A percentile compares a stretch with the other conserved stretches of the same genome.
Evolutionary conservation across 208 protist genomes (phyloP).

Genomic region (Angomonas ambiguus): DNA sequence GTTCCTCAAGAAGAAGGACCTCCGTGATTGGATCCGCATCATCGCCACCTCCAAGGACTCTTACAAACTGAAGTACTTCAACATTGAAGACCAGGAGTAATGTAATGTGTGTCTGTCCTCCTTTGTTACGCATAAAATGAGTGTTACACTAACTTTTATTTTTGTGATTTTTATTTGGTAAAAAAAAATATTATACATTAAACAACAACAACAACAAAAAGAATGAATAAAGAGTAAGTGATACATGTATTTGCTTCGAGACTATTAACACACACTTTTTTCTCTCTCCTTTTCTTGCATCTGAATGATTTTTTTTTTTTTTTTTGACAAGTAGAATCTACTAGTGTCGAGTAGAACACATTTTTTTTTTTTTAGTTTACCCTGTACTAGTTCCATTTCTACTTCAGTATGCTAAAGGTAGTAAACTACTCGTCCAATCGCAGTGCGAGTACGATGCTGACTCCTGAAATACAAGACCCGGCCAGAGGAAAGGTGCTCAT

Average conservation of each 20-base stretch:
- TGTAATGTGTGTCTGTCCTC: not conserved
- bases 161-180: slow-evolving; percentile 1
- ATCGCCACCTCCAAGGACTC: slow-evolving; percentile 92
- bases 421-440: slow-evolving; percentile 18
- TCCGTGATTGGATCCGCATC: slow-evolving; percentile 97
- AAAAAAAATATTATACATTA: not conserved
- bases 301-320: not conserved
- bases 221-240: slow-evolving; percentile 13
- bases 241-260: not conserved
- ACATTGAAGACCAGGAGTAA: slow-evolving; percentile 95
- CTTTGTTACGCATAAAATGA: slow-evolving; percentile 5
- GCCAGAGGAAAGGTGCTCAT: slow-evolving; percentile 39
- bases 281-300: slow-evolving; percentile 9
- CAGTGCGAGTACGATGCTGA: slow-evolving; percentile 15
- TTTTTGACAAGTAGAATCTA: not conserved
- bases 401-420: slow-evolving; percentile 13
- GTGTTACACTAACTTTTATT: slow-evolving; percentile 15
- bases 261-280: not conserved
- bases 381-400: not conserved
- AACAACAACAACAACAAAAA: slow-evolving; percentile 9
- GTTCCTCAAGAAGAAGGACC: slow-evolving; percentile 98
- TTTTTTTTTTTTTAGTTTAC: not conserved
- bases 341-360: too few species aligned
- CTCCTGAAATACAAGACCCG: slow-evolving; percentile 19
- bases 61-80: slow-evolving; percentile 98